Evolutionary conservation across 2,329 filamentous ascomycete genomes (phyloP), one percentile per base, ranked within the genome.

Genomic region (Fusarium praegraminearum): DNA sequence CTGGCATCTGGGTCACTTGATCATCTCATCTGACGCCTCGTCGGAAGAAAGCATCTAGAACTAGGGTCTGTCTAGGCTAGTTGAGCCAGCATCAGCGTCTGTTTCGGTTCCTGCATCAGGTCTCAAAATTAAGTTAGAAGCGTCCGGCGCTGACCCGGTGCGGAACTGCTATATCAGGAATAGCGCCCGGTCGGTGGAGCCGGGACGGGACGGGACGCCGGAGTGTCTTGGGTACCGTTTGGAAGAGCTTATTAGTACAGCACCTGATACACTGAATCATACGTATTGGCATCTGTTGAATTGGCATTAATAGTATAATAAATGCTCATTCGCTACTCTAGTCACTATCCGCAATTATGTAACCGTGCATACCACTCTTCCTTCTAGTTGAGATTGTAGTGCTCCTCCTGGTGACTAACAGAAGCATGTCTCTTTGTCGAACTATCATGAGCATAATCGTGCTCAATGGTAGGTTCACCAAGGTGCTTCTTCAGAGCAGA

Each of bases 331-430:
- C 18, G 40, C 32, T 36, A 47, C n/a, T 8, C 15, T 24, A 5
- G 0, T 11, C 15, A 18, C 1, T 4, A 13, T 22, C 16, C 4
- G 3, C 8, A 20, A 50, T 40, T 26, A n/a, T n/a, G n/a, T n/a
- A n/a, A n/a, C n/a, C n/a, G n/a, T n/a, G n/a, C n/a, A n/a, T n/a
- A n/a, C 20, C 13, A 30, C 24, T 24, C 8, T 22, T 22, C 20
- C 30, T 15, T 41, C 20, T 56, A 71, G 22, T 65, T 61, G 52
- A 76, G 32, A 22, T 43, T 62, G 13, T 73, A 73, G 26, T 77
- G 72, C n/a, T 71, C 67, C 71, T 78, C 76, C 66, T 78, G 76
- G n/a, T 76, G 73, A 60, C 76, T 78, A 2, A 71, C 49, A 33
- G 73, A 74, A 26, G 71, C 71, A 5, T 78, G 76, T 26, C 76